A percentile compares a stretch with the other conserved stretches of the same genome.
phyloP scores from a whole-genome alignment of 129 eudicot genomes.

The Arctium lappa region DNA sequence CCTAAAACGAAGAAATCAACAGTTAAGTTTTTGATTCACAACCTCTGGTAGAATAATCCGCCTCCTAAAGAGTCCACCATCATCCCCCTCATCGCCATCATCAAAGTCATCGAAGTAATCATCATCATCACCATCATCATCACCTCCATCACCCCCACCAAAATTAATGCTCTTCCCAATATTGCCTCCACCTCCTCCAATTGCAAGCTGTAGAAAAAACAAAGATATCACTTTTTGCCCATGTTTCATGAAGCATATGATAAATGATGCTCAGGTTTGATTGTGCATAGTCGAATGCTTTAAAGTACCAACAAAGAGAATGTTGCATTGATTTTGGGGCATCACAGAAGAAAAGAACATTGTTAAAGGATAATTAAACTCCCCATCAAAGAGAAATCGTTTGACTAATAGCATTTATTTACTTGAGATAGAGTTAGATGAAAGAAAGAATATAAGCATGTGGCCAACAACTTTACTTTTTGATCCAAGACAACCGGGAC shows the following conservation, averaged over 20 bases:
- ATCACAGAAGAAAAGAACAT: neutral
- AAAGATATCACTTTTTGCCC: constrained; percentile 1
- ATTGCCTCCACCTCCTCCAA: constrained; percentile 96
- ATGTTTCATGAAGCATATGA: neutral
- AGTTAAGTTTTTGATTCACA: neutral
- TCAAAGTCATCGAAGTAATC: constrained; percentile 96
- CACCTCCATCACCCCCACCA: constrained; percentile 99
- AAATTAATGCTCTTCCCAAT: constrained; percentile 67
- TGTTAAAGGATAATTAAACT: neutral
- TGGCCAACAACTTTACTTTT: too few species aligned
- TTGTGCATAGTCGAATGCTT: neutral
- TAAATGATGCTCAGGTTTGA: neutral
- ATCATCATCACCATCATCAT: constrained; percentile 93
- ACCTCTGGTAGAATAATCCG: constrained; percentile 81
- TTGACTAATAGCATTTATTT: neutral
- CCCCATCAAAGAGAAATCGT: neutral
- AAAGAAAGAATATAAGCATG: too few species aligned
- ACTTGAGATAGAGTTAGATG: neutral
- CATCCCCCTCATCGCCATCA: constrained; percentile 96
- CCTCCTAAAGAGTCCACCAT: constrained; percentile 88
- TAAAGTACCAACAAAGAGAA: neutral
- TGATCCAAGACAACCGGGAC: too few species aligned
- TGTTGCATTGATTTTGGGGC: neutral
- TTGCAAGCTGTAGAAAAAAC: constrained; percentile 48
- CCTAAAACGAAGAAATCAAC: neutral